A percentile compares a stretch with the other conserved stretches of the same genome.
phyloP scores from a whole-genome alignment of 164 flowering plant species.

The Kingdonia uniflora region DNA sequence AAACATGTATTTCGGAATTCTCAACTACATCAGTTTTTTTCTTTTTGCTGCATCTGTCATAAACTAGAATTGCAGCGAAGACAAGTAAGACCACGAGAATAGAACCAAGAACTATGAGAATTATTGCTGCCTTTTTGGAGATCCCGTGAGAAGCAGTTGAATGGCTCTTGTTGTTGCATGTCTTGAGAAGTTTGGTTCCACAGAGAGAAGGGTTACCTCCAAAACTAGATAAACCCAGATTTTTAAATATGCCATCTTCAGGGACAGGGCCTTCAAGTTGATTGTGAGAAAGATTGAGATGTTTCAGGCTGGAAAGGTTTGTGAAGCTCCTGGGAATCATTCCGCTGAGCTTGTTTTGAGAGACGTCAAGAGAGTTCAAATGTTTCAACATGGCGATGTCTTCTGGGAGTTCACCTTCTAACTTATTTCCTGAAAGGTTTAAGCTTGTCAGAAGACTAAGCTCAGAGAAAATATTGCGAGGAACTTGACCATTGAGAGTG shows the following conservation, averaged over 20 bases:
- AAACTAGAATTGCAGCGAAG: slow-evolving; percentile 14
- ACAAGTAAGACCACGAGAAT: slow-evolving; percentile 21
- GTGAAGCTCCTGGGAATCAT: slow-evolving; percentile 39
- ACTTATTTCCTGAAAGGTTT: slow-evolving; percentile 52
- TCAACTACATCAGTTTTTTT: slow-evolving; percentile 10
- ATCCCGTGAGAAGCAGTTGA: slow-evolving; percentile 13
- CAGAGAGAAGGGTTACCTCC: slow-evolving; percentile 57
- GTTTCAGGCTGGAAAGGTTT: slow-evolving; percentile 33
- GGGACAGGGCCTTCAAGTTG: slow-evolving; percentile 63
- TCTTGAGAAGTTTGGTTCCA: slow-evolving; percentile 27
- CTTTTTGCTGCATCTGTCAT: slow-evolving; percentile 14
- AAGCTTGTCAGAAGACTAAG: slow-evolving; percentile 26
- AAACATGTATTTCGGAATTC: slow-evolving; percentile 14
- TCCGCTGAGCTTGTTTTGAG: slow-evolving; percentile 48
- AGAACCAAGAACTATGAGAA: slow-evolving; percentile 33
- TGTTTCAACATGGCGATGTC: slow-evolving; percentile 29
- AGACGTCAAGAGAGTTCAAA: slow-evolving; percentile 50
- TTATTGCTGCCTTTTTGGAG: slow-evolving; percentile 24
- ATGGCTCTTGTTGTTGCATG: slow-evolving; percentile 25
- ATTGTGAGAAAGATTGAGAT: slow-evolving; percentile 67
- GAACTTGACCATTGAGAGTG: slow-evolving; percentile 35
- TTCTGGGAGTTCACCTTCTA: slow-evolving; percentile 42
- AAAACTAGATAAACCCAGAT: slow-evolving; percentile 29
- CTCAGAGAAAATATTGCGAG: slow-evolving; percentile 22
- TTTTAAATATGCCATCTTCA: slow-evolving; percentile 34